Percentiles rank a stretch among this genome's conserved stretches.
phyloP scores from a whole-genome alignment of 257 asterid species.

The Gynochthodes officinalis region DNA sequence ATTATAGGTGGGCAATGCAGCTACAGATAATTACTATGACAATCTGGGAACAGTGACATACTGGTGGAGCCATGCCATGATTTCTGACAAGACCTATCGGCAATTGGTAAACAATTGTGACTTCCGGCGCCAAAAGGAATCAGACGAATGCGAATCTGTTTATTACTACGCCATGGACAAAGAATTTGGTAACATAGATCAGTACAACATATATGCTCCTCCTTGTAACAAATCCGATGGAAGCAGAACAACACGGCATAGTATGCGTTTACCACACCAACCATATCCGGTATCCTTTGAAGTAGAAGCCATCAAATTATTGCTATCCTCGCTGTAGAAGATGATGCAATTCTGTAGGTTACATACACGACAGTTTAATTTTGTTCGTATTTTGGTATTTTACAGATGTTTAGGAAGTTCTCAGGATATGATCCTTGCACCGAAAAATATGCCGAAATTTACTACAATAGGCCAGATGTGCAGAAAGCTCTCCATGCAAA shows the following conservation, averaged over 20 bases:
- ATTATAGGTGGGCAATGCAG: conserved; percentile 92
- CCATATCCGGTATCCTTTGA: conserved; percentile 30
- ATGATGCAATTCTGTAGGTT: not conserved
- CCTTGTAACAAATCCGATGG: conserved; percentile 76
- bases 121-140: conserved; percentile 58
- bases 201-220: conserved; percentile 89
- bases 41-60: conserved; percentile 87
- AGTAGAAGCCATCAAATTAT: not conserved
- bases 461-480: conserved; percentile 82
- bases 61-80: conserved; percentile 99
- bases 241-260: conserved; percentile 40
- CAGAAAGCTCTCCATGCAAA: conserved; percentile 93
- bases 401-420: conserved; percentile 33
- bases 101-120: conserved; percentile 78
- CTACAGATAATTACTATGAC: conserved; percentile 87
- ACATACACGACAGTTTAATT: not conserved
- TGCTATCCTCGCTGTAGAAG: not conserved
- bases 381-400: not conserved
- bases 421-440: conserved; percentile 94
- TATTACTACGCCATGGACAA: conserved; percentile 92
- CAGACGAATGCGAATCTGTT: conserved; percentile 75
- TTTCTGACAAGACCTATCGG: conserved; percentile 75
- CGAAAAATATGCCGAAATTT: conserved; percentile 78
- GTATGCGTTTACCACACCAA: conserved; percentile 71
- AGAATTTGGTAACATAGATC: conserved; percentile 92